Evolutionary conservation across 2,329 filamentous ascomycete species (phyloP).

Genomic region (Thelonectria discophora): DNA sequence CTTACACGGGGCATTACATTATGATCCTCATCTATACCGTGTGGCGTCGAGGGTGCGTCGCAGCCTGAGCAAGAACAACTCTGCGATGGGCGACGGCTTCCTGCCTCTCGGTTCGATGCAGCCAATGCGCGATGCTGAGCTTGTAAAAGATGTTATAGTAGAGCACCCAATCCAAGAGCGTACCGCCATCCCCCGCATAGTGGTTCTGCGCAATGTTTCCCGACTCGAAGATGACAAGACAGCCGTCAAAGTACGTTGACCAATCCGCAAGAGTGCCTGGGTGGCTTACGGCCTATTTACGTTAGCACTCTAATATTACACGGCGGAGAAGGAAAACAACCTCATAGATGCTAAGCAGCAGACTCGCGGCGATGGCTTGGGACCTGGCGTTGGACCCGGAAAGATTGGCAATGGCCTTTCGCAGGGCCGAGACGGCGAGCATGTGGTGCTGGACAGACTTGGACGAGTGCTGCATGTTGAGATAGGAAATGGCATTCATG

Average conservation of each 20-base stretch:
- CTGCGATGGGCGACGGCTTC: slow-evolving; percentile 1
- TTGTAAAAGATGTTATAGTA: slow-evolving; percentile 22
- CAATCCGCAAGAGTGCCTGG: background rate
- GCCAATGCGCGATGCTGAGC: slow-evolving; percentile 10
- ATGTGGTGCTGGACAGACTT: slow-evolving; percentile 12
- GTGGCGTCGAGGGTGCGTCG: slow-evolving; percentile 5
- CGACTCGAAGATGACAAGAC: slow-evolving; percentile 13
- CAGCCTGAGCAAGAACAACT: background rate
- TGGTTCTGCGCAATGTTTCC: background rate
- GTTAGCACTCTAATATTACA: background rate
- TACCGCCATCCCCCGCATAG: slow-evolving; percentile 1
- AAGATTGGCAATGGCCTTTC: slow-evolving; percentile 1
- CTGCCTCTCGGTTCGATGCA: slow-evolving; percentile 1
- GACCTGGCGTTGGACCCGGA: background rate
- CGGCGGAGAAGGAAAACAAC: background rate
- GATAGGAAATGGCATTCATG: slow-evolving; percentile 16
- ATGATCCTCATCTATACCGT: background rate
- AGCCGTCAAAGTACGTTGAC: slow-evolving; percentile 19
- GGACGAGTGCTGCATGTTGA: background rate
- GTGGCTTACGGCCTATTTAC: background rate
- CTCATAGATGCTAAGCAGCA: slow-evolving; percentile 18
- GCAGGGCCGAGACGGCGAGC: slow-evolving; percentile 7
- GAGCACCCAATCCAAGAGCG: slow-evolving; percentile 14
- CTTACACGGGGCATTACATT: too few species aligned
- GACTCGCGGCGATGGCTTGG: slow-evolving; percentile 15